phyloP scores from a whole-genome alignment of 257 asterid species.

The Leptodermis oblonga region DNA sequence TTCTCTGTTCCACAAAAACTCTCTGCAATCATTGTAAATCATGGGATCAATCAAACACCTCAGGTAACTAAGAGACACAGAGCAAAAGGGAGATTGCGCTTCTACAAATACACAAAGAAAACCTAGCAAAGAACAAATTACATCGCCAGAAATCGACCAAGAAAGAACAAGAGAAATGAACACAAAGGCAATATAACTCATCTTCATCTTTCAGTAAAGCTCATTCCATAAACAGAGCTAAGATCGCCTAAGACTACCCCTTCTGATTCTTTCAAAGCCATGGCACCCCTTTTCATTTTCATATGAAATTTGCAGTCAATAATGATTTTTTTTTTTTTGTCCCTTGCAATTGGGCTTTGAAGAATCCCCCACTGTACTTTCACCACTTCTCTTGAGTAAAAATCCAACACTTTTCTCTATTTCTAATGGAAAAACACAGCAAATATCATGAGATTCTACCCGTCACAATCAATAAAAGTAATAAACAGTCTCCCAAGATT shows the following conservation, averaged over 20 bases:
- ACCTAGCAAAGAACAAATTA: no score
- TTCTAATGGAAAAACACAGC: background rate
- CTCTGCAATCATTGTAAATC: constrained; percentile 2
- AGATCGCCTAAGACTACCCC: background rate
- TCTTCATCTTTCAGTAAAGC: background rate
- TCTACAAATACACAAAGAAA: background rate
- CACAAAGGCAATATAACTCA: background rate
- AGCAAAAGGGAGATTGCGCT: background rate
- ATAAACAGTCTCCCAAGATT: background rate
- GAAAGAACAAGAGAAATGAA: background rate
- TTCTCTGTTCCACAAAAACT: background rate
- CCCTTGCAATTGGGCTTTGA: background rate
- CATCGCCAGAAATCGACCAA: background rate
- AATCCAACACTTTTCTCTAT: background rate
- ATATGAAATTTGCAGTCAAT: background rate
- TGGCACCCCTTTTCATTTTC: background rate
- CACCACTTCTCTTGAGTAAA: no score
- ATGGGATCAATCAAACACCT: background rate
- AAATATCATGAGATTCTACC: background rate
- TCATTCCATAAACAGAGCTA: background rate
- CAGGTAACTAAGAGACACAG: background rate
- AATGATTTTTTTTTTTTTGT: no score
- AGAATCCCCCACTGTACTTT: background rate
- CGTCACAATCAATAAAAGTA: background rate
- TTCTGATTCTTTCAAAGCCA: background rate